Conservation (phyloP, 2,329 filamentous ascomycete species). For the Cladophialophora carrionii region DNA sequence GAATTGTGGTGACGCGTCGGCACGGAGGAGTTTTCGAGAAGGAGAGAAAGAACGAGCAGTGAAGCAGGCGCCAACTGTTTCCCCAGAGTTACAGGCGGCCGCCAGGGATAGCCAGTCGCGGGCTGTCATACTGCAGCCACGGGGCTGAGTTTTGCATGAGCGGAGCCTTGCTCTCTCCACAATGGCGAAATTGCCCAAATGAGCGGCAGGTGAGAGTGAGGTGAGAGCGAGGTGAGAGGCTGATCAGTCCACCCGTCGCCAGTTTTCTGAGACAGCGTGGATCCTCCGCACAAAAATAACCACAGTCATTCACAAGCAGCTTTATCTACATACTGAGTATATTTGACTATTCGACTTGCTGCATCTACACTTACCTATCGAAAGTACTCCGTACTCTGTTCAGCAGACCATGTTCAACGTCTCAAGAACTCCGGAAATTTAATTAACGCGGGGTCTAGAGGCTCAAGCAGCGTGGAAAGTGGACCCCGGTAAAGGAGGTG, state of each 20-base stretch:
- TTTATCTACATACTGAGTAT: neutral
- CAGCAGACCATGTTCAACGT: neutral
- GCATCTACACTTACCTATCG: neutral
- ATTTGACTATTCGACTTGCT: neutral
- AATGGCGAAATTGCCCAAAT: neutral
- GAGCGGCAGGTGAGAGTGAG: neutral
- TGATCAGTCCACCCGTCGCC: neutral
- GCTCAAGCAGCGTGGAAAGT: neutral
- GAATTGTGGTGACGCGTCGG: neutral
- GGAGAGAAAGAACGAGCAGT: neutral
- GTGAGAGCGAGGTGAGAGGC: neutral
- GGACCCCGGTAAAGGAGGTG: neutral
- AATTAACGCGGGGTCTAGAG: neutral
- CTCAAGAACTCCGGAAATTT: neutral
- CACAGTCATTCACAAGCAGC: neutral
- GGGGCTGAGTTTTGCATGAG: neutral
- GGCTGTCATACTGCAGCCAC: neutral
- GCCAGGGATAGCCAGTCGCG: constrained; percentile 1
- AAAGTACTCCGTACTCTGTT: neutral
- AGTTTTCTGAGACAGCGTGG: neutral
- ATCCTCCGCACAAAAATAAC: neutral
- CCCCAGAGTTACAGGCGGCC: neutral
- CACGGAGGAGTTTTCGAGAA: constrained; percentile 1
- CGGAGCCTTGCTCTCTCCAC: neutral
- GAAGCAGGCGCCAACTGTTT: neutral